These are phyloP conservation scores for Phylloporus arenicola DNA, from an alignment of 768 basidiomycete genomes.

Conservation along the genomic window DNA sequence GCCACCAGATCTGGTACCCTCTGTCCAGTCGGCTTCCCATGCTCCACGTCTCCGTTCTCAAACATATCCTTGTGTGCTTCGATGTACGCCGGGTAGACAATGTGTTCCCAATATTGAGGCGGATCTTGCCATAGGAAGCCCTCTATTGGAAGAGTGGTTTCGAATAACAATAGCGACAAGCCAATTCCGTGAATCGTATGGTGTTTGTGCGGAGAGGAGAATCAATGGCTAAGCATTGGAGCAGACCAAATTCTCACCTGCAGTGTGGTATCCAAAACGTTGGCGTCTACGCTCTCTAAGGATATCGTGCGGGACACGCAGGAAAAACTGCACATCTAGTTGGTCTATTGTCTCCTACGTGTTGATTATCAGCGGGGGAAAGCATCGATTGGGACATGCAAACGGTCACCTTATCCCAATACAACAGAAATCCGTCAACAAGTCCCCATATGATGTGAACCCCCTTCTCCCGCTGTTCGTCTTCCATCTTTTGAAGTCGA, in stretches of 20 bases:
- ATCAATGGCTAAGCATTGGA: neutral
- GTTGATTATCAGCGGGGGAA: neutral
- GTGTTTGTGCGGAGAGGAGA: slow-evolving; percentile 16
- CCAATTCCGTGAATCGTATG: slow-evolving; percentile 5
- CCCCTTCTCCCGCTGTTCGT: slow-evolving; percentile 35
- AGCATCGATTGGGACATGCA: neutral
- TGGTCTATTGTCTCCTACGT: slow-evolving; percentile 61
- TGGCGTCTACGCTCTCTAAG: slow-evolving; percentile 72
- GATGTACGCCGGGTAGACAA: slow-evolving; percentile 92
- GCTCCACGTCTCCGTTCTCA: slow-evolving; percentile 66
- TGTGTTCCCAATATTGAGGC: slow-evolving; percentile 83
- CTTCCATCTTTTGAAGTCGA: slow-evolving; percentile 47
- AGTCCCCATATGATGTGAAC: slow-evolving; percentile 70
- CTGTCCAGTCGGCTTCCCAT: slow-evolving; percentile 44
- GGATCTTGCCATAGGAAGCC: slow-evolving; percentile 87
- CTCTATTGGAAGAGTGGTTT: slow-evolving; percentile 53
- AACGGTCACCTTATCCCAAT: slow-evolving; percentile 69
- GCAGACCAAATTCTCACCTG: slow-evolving; percentile 50
- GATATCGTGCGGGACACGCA: slow-evolving; percentile 75
- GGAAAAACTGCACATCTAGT: slow-evolving; percentile 76
- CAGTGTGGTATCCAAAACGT: slow-evolving; percentile 82
- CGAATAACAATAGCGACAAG: neutral
- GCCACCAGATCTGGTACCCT: slow-evolving; percentile 52
- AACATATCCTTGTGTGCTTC: slow-evolving; percentile 76
- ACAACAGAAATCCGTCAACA: slow-evolving; percentile 91